Percentiles rank a stretch among this genome's conserved stretches.
Conservation (phyloP, 2,329 filamentous ascomycete species). For the Epicoccum sorghinum region DNA sequence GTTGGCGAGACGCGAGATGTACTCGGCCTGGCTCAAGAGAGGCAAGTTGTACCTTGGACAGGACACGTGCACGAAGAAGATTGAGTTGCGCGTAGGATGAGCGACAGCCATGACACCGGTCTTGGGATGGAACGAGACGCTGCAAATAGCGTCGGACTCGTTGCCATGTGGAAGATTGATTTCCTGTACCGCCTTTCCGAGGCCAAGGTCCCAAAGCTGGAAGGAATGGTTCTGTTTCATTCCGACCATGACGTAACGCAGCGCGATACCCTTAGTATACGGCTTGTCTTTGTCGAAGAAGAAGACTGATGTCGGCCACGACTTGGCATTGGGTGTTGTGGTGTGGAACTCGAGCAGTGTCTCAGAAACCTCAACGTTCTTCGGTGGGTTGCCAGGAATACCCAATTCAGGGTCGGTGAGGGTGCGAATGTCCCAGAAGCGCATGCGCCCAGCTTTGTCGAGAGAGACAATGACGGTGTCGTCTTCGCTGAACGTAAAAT, state of each 20-base stretch:
- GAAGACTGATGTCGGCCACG: conserved; percentile 94
- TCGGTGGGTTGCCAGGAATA: conserved; percentile 49
- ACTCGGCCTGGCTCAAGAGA: conserved; percentile 84
- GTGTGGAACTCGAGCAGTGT: conserved; percentile 87
- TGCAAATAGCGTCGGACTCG: conserved; percentile 97
- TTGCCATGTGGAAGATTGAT: conserved; percentile 95
- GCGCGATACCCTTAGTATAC: conserved; percentile 85
- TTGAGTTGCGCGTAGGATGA: conserved; percentile 93
- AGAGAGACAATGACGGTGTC: conserved; percentile 93
- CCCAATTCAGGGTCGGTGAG: conserved; percentile 63
- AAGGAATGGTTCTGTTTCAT: conserved; percentile 99
- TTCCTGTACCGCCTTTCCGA: conserved; percentile 95
- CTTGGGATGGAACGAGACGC: conserved; percentile 88
- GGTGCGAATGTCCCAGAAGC: conserved; percentile 96
- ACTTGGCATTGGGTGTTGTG: conserved; percentile 86
- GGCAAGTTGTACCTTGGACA: conserved; percentile 88
- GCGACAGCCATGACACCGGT: conserved; percentile 94
- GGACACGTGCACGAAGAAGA: conserved; percentile 96
- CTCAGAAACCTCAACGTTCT: conserved; percentile 77
- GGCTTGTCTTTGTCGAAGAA: conserved; percentile 96
- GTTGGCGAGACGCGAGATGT: conserved; percentile 76
- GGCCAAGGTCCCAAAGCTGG: conserved; percentile 95
- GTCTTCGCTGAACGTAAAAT: conserved; percentile 97
- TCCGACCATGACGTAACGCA: conserved; percentile 94
- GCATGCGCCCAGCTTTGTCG: conserved; percentile 94